Evolutionary conservation across 106 monocot genomes (phyloP).

Genomic region (Hemerocallis citrina): DNA sequence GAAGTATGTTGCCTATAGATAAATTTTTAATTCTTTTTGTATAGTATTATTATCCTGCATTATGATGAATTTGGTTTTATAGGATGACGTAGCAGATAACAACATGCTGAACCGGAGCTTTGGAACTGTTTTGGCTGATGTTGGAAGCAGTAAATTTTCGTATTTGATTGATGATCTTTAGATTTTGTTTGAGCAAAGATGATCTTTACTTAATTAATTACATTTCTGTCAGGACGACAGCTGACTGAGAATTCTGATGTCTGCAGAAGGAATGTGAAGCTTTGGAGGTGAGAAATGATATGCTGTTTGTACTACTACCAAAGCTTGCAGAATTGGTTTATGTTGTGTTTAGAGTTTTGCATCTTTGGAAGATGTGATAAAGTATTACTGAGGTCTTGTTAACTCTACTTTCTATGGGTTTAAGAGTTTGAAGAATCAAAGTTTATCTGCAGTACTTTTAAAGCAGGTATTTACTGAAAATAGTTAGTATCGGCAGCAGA

Average conservation of each 20-base stretch:
- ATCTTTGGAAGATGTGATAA: neutral
- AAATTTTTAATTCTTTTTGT: neutral
- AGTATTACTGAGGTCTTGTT: no score
- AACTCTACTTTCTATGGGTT: no score
- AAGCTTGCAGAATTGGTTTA: neutral
- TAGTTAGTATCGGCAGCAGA: no score
- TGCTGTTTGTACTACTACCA: neutral
- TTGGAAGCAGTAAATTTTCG: slow-evolving; percentile 23
- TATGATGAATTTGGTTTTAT: neutral
- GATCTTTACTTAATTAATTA: neutral
- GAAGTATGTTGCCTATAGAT: slow-evolving; percentile 31
- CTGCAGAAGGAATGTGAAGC: slow-evolving; percentile 20
- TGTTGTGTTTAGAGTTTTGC: neutral
- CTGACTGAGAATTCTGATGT: slow-evolving; percentile 8
- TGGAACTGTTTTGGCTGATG: slow-evolving; percentile 51
- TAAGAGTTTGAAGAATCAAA: no score
- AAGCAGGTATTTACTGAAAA: no score
- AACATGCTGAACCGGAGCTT: slow-evolving; percentile 49
- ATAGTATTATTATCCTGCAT: neutral
- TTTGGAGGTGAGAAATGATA: slow-evolving; percentile 40
- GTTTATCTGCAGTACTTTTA: no score
- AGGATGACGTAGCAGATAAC: slow-evolving; percentile 39
- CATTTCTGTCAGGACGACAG: slow-evolving; percentile 29
- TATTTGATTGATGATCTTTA: neutral
- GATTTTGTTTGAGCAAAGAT: slow-evolving; percentile 1